Percentiles rank a stretch among this genome's conserved stretches.
Conservation (phyloP, 208 protist species). For the Trypanosoma cruzi region DNA sequence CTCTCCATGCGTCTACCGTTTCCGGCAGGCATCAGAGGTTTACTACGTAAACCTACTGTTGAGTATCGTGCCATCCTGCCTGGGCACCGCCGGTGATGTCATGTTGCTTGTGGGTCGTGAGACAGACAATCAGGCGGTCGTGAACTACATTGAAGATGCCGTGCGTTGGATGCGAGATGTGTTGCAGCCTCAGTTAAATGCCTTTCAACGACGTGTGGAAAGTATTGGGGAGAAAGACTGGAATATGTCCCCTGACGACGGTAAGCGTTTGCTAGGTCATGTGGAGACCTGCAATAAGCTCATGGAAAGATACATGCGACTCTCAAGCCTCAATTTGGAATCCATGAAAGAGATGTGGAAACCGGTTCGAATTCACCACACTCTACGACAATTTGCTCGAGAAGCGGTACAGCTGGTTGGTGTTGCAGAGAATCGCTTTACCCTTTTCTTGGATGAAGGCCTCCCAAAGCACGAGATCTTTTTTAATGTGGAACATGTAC, state of each 20-base stretch:
- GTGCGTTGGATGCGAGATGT: conserved; percentile 68
- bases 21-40: conserved; percentile 65
- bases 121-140: conserved; percentile 61
- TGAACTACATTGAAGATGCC: conserved; percentile 76
- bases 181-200: conserved; percentile 71
- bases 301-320: conserved; percentile 71
- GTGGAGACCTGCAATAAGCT: conserved; percentile 67
- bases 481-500: conserved; percentile 64
- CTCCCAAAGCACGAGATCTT: conserved; percentile 70
- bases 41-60: conserved; percentile 67
- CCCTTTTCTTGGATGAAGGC: conserved; percentile 56
- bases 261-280: conserved; percentile 57
- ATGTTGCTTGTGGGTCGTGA: conserved; percentile 80
- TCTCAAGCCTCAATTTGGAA: conserved; percentile 82
- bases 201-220: conserved; percentile 63
- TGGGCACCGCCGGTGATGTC: conserved; percentile 54
- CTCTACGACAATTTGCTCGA: conserved; percentile 57
- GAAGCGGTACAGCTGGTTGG: conserved; percentile 42
- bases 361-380: conserved; percentile 49
- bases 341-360: conserved; percentile 72
- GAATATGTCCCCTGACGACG: conserved; percentile 60
- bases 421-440: conserved; percentile 36
- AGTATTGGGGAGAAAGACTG: conserved; percentile 58
- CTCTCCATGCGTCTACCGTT: conserved; percentile 53
- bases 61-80: conserved; percentile 72